Evolutionary conservation across 768 basidiomycete genomes (phyloP).

Genomic region (Mycena metata): DNA sequence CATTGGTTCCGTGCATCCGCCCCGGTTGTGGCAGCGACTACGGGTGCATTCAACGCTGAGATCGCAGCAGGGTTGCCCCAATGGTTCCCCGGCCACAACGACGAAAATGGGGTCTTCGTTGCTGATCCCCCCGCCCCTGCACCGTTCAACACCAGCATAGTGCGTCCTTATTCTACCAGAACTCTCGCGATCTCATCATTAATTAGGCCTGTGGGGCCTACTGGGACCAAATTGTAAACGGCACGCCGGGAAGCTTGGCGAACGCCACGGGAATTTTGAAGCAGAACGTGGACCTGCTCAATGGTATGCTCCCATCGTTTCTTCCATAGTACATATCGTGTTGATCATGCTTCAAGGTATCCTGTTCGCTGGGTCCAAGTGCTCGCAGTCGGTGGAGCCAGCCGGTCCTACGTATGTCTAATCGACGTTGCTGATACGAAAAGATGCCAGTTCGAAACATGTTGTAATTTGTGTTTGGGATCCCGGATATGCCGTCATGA

Average conservation of each 20-base stretch:
- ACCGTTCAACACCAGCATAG: constrained; percentile 31
- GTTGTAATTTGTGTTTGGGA: too few species aligned
- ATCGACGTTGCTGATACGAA: too few species aligned
- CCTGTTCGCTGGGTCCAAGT: constrained; percentile 7
- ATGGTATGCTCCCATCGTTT: not conserved
- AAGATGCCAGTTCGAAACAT: too few species aligned
- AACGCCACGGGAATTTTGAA: constrained; percentile 12
- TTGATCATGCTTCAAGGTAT: constrained; percentile 9
- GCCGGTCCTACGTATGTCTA: not conserved
- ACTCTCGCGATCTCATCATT: not conserved
- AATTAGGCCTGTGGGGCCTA: constrained; percentile 13
- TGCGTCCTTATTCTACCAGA: not conserved
- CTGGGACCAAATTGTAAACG: constrained; percentile 14
- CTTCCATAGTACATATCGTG: not conserved
- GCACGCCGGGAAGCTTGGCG: not conserved
- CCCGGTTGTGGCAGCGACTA: constrained; percentile 1
- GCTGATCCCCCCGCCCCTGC: constrained; percentile 24
- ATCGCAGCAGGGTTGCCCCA: constrained; percentile 22
- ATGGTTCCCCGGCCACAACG: constrained; percentile 24
- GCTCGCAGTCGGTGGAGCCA: constrained; percentile 3
- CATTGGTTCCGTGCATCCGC: constrained; percentile 33
- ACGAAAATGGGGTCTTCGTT: constrained; percentile 27
- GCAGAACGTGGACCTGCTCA: constrained; percentile 23
- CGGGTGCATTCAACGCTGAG: not conserved
- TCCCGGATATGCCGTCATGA: too few species aligned